Conservation (phyloP, 140 eudicot genomes). For the Oenanthe javanica region DNA sequence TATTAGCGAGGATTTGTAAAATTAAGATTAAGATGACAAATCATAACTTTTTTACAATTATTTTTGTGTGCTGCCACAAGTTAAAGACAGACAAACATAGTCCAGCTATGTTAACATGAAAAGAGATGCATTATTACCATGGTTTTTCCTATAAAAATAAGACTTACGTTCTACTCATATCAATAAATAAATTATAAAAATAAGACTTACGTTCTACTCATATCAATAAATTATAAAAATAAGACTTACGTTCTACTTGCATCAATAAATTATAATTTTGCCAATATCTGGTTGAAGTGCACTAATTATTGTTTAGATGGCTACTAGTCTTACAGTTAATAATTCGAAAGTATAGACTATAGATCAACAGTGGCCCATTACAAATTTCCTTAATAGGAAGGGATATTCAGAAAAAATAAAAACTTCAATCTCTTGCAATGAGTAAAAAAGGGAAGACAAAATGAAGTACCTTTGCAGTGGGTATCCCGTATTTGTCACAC, state of each 20-base stretch:
- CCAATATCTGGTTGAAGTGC: background rate
- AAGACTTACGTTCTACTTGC: background rate
- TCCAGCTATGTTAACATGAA: background rate
- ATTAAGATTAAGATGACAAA: background rate
- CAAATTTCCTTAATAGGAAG: no score
- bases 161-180: background rate
- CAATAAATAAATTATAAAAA: background rate
- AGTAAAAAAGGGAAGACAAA: background rate
- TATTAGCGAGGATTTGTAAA: background rate
- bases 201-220: background rate
- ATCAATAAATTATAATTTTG: background rate
- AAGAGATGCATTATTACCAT: background rate
- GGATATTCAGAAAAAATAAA: no score
- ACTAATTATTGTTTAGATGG: background rate
- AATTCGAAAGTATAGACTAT: background rate
- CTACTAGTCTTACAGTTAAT: background rate
- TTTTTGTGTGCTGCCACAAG: background rate
- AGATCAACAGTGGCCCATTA: background rate
- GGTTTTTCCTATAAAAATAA: background rate
- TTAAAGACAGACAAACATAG: background rate
- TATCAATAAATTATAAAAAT: background rate
- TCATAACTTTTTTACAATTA: background rate
- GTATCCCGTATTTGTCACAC: slow-evolving; percentile 85
- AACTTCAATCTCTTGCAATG: background rate
- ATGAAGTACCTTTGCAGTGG: slow-evolving; percentile 76